Evolutionary conservation across 2,329 filamentous ascomycete genomes (phyloP).

Genomic region (Pseudogymnoascus verrucosus): DNA sequence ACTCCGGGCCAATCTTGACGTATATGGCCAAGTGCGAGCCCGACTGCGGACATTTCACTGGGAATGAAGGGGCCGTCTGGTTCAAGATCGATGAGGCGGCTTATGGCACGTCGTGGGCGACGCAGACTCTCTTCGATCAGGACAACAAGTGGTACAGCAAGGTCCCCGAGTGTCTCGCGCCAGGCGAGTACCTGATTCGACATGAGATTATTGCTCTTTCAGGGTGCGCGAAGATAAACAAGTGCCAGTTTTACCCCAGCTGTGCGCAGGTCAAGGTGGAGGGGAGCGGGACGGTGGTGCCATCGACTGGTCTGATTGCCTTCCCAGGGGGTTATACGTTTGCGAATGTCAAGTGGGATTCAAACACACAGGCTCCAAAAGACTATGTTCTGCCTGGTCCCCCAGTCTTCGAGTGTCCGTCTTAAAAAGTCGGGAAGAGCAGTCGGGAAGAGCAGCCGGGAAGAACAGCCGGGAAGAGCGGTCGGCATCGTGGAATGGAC

Average conservation of each 20-base stretch:
- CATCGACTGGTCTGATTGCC: not conserved
- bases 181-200: constrained; percentile 13
- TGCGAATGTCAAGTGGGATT: not conserved
- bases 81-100: constrained; percentile 13
- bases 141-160: constrained; percentile 9
- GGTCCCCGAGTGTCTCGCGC: constrained; percentile 11
- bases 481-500: not conserved
- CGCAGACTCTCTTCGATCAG: constrained; percentile 9
- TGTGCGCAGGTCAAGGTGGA: constrained; percentile 12
- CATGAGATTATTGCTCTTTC: constrained; percentile 13
- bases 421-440: not conserved
- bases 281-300: not conserved
- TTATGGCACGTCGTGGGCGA: constrained; percentile 11
- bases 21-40: constrained; percentile 13
- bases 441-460: no score
- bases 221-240: not conserved
- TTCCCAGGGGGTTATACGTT: constrained; percentile 11
- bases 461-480: not conserved
- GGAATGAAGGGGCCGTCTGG: constrained; percentile 9
- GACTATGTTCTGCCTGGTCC: not conserved
- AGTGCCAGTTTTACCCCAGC: constrained; percentile 13
- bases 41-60: constrained; percentile 12
- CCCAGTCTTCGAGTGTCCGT: not conserved
- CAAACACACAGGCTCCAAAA: not conserved
- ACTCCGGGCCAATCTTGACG: constrained; percentile 12